Evolutionary conservation across 192 early-diverging fungal genomes (phyloP).

Genomic region (Phlyctochytrium arcticum): DNA sequence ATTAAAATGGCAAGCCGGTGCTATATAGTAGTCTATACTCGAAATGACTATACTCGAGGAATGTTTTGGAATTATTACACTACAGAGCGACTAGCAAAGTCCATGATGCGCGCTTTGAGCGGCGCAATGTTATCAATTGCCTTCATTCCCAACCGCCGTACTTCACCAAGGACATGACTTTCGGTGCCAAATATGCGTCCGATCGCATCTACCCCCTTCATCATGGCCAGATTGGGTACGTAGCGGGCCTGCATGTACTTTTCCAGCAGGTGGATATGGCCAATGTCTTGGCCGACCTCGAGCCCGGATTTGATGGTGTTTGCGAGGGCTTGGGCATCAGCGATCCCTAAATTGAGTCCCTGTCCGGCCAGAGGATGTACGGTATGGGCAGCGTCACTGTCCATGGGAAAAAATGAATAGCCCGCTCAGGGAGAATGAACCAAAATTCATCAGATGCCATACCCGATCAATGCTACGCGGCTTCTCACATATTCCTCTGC

Average conservation of each 20-base stretch:
- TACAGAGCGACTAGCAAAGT: too few species aligned
- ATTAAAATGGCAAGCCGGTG: too few species aligned
- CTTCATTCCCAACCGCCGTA: conserved; percentile 70
- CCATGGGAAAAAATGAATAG: too few species aligned
- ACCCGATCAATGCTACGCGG: conserved; percentile 76
- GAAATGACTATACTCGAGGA: too few species aligned
- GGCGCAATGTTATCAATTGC: conserved; percentile 64
- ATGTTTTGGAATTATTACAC: too few species aligned
- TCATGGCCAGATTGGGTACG: conserved; percentile 75
- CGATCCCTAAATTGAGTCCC: conserved; percentile 90
- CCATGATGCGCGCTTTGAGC: too few species aligned
- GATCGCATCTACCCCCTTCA: conserved; percentile 75
- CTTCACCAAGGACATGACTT: conserved; percentile 54
- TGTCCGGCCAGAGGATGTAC: conserved; percentile 96
- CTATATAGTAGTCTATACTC: too few species aligned
- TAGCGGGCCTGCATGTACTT: conserved; percentile 83
- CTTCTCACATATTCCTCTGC: conserved; percentile 70
- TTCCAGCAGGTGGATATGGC: conserved; percentile 65
- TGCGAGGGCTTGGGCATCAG: conserved; percentile 73
- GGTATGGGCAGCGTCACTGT: conserved; percentile 89
- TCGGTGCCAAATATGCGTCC: conserved; percentile 74
- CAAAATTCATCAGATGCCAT: too few species aligned
- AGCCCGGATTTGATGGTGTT: conserved; percentile 61
- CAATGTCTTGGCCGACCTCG: conserved; percentile 76
- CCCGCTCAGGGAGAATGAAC: too few species aligned